Conservation (phyloP, 2,329 filamentous ascomycete species). For the Penicillium sp. region DNA sequence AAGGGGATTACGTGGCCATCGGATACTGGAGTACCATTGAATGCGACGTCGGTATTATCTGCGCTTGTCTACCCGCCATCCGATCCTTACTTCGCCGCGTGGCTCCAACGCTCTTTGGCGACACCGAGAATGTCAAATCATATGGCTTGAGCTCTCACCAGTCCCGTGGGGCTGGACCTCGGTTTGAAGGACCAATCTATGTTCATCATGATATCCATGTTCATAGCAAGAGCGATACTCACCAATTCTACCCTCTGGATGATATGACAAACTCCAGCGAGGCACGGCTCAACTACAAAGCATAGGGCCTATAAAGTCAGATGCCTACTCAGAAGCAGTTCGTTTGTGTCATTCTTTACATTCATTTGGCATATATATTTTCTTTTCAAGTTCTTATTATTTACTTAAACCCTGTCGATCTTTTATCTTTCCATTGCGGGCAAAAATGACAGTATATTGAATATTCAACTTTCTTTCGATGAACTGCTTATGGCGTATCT, state of each 20-base stretch:
- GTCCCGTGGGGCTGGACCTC: conserved; percentile 12
- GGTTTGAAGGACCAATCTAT: conserved; percentile 11
- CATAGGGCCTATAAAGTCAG: neutral
- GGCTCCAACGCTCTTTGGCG: conserved; percentile 39
- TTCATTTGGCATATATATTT: neutral
- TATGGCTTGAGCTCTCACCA: conserved; percentile 12
- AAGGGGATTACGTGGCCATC: conserved; percentile 32
- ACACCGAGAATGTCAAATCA: conserved; percentile 22
- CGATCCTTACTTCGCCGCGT: conserved; percentile 40
- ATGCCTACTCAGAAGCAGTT: neutral
- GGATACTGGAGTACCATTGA: conserved; percentile 36
- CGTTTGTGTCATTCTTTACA: neutral
- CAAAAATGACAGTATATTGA: neutral
- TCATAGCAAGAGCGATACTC: conserved; percentile 16
- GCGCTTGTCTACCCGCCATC: conserved; percentile 34
- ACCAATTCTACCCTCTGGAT: conserved; percentile 21
- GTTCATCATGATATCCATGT: conserved; percentile 16
- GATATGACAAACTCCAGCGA: conserved; percentile 22
- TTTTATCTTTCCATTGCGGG: too few species aligned
- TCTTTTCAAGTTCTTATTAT: neutral
- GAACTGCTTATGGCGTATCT: neutral
- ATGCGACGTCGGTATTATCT: conserved; percentile 31
- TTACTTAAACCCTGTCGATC: neutral
- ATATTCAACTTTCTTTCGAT: neutral
- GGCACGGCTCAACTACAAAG: conserved; percentile 12